Base-by-base conservation (phyloP, 331 rosid genomes). In the Pyrus hybrid region DNA sequence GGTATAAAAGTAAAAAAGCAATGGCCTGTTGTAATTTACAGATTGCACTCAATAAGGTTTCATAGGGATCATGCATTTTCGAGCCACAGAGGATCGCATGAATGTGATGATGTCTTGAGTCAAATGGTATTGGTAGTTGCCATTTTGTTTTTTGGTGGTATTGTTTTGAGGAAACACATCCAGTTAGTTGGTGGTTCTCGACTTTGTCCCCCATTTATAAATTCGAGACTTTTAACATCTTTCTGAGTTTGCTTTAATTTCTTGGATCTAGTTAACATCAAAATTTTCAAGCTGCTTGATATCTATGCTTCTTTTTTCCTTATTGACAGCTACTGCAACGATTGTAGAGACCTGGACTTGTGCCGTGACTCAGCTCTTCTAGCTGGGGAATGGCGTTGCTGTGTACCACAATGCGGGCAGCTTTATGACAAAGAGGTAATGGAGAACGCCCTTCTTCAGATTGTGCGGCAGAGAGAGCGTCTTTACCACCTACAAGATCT, bases 321-420 rank as follows among this genome's bases (percentile, higher is more conserved):
- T 47, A 35, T 23, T 22, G 63, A 51, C 84, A 87, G 91, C 83
- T 85, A 85, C 81, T 87, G 89, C 80, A 79, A 83, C 3, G 89
- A 87, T 61, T 87, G 91, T 77, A 80, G 87, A 85, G 91, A 87
- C 71, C 77, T 87, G 63, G 91, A 87, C 76, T 70, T 85, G 60
- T 82, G 89, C 53, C 88, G 86, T 2, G 91, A 87, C 77, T 69
- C 87, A 20, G 78, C 83, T 70, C 74, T 87, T 26, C 79, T 71
- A 57, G 84, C 77, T 17, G 82, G 86, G 81, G 97, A 94, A 82
- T 92, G 97, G 99, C 83, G 76, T 45, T 94, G 99, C 69, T 91
- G 86, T 13, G 91, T 90, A 80, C 91, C 93, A 18, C 97, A 92
- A 76, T 94, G 99, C 35, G 93, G 92, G 62, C 97, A 94, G 71